A percentile compares a stretch with the other conserved stretches of the same genome.
These are phyloP conservation scores for Amyloporia xantha DNA, from an alignment of 768 basidiomycete species.

Conservation along the genomic window DNA sequence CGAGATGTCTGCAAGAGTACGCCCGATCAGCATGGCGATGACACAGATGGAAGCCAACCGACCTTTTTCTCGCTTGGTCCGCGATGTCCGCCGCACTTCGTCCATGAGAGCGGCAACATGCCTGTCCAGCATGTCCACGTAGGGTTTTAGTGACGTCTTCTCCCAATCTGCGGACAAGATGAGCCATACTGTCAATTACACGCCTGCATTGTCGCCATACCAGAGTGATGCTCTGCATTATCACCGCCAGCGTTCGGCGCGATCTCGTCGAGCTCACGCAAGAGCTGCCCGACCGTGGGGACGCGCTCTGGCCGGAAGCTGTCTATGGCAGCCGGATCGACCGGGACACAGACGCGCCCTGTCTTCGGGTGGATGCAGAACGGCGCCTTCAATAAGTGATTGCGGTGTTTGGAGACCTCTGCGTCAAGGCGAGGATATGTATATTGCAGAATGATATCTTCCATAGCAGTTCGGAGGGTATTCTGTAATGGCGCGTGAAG, in stretches of 20 bases:
- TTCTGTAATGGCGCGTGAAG: constrained; percentile 22
- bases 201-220: constrained; percentile 30
- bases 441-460: constrained; percentile 89
- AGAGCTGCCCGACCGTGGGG: constrained; percentile 81
- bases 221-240: constrained; percentile 41
- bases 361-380: constrained; percentile 98
- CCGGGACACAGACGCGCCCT: constrained; percentile 90
- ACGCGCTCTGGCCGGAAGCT: constrained; percentile 80
- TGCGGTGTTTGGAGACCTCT: constrained; percentile 95
- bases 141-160: constrained; percentile 80
- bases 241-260: constrained; percentile 19
- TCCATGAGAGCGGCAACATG: constrained; percentile 56
- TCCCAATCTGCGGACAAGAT: constrained; percentile 57
- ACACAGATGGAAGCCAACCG: neutral
- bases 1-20: neutral
- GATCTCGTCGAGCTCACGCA: constrained; percentile 63
- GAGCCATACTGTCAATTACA: neutral
- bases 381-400: constrained; percentile 95
- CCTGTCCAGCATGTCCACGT: constrained; percentile 82
- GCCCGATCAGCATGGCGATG: neutral
- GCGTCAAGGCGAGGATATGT: constrained; percentile 95
- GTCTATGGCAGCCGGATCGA: constrained; percentile 70
- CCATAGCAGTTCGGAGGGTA: constrained; percentile 45
- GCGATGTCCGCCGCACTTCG: constrained; percentile 38
- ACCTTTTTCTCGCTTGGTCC: neutral